Evolutionary conservation across 108 stramenopile genomes (phyloP), one percentile per base, ranked within the genome.

Genomic region (Ochromonas danica): DNA sequence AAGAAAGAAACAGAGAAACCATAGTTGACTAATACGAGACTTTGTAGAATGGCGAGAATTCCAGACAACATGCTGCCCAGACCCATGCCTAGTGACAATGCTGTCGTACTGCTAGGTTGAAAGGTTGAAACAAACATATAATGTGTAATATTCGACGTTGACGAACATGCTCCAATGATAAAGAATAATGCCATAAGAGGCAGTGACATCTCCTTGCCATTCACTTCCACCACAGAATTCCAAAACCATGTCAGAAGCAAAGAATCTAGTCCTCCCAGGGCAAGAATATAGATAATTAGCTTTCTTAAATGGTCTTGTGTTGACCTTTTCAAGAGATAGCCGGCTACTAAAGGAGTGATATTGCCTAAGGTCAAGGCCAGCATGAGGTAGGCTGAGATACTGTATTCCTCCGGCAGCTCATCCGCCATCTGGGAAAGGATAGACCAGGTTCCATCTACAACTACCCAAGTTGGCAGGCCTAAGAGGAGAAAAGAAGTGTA

Each of bases 121-220:
- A 31, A 70, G 17, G 22, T 70, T 17, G 67, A 38, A 70, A 70
- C 67, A 70, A 31, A 70, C 67, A 22, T 70, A 22, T 17, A 70
- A 31, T 70, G 67, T 10, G 67, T 70, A 22, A 70, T 31, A 70
- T 70, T 70, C 17, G 67, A 70, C 36, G 67, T 70, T 10, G 67
- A 70, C 67, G 67, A 70, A 22, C 67, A 70, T 10, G 67, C 67
- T 17, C 67, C 67, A 10, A 40, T 31, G 33, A 70, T 22, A 70
- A 70, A 70, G 67, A 70, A 70, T 17, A 70, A 31, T 70, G 22
- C 22, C 22, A 31, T 31, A 10, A 70, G 40, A 10, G 40, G 36
- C 36, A 70, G 14, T 31, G 67, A 70, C 10, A 17, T 17, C 14
- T 31, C 17, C 39, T 70, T 38, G 10, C 39, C 36, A 17, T 10